These are phyloP conservation scores for Botrytis galanthina DNA, from an alignment of 2,329 filamentous ascomycete genomes.

Conservation along the genomic window DNA sequence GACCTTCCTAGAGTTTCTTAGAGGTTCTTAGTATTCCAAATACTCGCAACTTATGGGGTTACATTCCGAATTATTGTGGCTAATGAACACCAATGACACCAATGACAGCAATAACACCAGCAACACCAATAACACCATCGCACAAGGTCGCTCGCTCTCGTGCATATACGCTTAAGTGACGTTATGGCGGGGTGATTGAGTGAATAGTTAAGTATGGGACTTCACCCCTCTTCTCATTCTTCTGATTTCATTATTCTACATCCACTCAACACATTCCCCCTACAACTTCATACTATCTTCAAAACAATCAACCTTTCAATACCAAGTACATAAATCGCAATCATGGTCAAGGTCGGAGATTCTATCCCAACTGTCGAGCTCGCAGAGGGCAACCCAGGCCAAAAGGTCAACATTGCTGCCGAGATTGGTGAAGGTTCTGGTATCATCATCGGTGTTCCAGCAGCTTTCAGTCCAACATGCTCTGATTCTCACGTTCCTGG, in stretches of 20 bases:
- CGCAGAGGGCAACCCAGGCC: slow-evolving; percentile 78
- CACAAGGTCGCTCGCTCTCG: neutral
- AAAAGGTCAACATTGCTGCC: slow-evolving; percentile 77
- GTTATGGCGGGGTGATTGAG: neutral
- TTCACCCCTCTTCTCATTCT: neutral
- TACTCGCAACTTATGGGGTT: neutral
- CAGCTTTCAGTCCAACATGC: slow-evolving; percentile 70
- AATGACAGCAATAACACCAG: neutral
- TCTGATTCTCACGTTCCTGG: slow-evolving; percentile 75
- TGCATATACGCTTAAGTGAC: neutral
- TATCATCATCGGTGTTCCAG: slow-evolving; percentile 81
- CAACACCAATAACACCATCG: neutral
- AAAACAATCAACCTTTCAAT: neutral
- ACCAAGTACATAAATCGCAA: slow-evolving; percentile 22
- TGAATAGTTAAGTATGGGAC: slow-evolving; percentile 1
- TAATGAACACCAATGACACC: neutral
- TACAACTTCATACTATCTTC: neutral
- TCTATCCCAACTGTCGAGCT: slow-evolving; percentile 73
- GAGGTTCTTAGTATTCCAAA: slow-evolving; percentile 10
- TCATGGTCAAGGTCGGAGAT: slow-evolving; percentile 69
- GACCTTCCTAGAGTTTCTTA: slow-evolving; percentile 13
- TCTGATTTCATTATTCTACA: neutral
- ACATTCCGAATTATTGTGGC: neutral
- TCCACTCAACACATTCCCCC: neutral
- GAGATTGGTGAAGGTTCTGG: slow-evolving; percentile 71